Base-by-base conservation (phyloP, 257 asterid genomes). In the Euphrasia confusa region DNA sequence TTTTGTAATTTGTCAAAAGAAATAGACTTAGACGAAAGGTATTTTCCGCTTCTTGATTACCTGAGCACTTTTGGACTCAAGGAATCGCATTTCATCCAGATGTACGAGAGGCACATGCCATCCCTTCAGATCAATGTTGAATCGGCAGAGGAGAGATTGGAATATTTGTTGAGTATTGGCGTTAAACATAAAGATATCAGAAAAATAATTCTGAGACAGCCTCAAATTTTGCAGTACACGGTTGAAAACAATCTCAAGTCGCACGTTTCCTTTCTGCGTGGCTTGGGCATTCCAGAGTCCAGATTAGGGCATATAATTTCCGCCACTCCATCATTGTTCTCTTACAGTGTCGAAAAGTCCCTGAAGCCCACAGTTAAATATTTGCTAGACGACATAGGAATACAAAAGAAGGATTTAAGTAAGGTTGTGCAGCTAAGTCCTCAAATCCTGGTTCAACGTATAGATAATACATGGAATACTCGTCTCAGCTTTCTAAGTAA, bases 341-440 rank as follows among this genome's bases (percentile, higher is more conserved):
- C 96, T 45, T 91, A 91, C 72, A 91, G 98, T 60, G 95, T 91
- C 28, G 96, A 88, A 56, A 85, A 86, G 57, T 91, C 98, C 15
- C 74, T 91, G 58, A 86, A 84, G 75, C 95, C 98, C 71, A 91
- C 98, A 2, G 82, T 91, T 67, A 78, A 78, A 60, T 91, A 88
- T 84, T 75, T 91, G 71, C 84, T 72, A 3, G 96, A 88, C 65
- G 98, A 91, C 78, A 84, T 91, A 12, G 98, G 98, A 63, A 91
- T 91, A 56, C 68, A 67, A 76, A 79, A 81, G 77, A 78, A 59
- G 42, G 94, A 91, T 69, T 69, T 91, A 50, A 72, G 92, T 58
- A 91, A 91, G 76, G 95, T 91, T 75, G 94, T 91, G 70, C 98
- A 86, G 85, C 76, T 91, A 68, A 91, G 98, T 70, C 95, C 96